Conservation (phyloP, 768 basidiomycete species). For the Boletus subcaerulescens region DNA sequence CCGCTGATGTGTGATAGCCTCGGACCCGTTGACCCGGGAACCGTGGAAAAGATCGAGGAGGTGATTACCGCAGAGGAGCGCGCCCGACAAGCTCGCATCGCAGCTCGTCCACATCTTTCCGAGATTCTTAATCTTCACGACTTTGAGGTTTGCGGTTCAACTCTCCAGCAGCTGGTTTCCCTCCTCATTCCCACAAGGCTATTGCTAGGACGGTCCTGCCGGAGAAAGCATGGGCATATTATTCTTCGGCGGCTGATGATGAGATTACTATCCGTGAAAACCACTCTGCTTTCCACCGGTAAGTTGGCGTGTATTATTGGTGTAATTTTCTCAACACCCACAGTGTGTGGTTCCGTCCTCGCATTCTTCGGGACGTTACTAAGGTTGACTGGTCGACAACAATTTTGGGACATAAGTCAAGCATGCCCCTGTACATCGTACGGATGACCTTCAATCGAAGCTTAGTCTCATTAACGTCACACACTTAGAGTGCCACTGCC, state of each 20-base stretch:
- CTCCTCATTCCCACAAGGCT: conserved; percentile 44
- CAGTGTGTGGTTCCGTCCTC: conserved; percentile 89
- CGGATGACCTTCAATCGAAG: conserved; percentile 10
- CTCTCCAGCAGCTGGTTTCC: background rate
- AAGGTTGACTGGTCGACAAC: conserved; percentile 82
- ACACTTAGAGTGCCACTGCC: conserved; percentile 68
- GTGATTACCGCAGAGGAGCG: conserved; percentile 70
- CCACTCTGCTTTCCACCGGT: conserved; percentile 89
- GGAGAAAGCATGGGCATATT: conserved; percentile 94
- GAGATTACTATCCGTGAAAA: conserved; percentile 91
- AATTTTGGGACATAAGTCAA: conserved; percentile 72
- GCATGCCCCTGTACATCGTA: conserved; percentile 82
- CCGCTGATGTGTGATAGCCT: conserved; percentile 42
- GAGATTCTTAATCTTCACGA: conserved; percentile 91
- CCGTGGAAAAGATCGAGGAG: conserved; percentile 60
- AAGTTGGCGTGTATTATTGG: background rate
- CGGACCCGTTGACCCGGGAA: conserved; percentile 68
- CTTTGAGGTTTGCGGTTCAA: conserved; percentile 64
- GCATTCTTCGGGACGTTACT: conserved; percentile 79
- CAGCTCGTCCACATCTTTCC: conserved; percentile 64
- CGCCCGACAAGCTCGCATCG: conserved; percentile 57
- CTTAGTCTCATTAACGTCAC: conserved; percentile 6
- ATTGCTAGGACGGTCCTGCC: conserved; percentile 80
- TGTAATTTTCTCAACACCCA: background rate
- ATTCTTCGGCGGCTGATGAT: conserved; percentile 95